Conservation (phyloP, 768 basidiomycete genomes). For the Naganishia friedmannii region DNA sequence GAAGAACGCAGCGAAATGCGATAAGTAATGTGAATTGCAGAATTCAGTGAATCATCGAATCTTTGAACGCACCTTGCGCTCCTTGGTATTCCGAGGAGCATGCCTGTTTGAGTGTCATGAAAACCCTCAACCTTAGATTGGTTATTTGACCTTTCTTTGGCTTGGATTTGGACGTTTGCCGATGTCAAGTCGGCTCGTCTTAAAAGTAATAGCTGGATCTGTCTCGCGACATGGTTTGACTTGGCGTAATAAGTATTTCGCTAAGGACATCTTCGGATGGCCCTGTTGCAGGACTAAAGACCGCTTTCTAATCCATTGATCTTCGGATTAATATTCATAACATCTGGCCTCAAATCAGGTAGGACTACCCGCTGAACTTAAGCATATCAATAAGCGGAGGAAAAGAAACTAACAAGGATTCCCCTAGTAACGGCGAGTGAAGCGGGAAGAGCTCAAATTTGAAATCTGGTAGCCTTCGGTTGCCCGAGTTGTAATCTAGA, state of each 20-base stretch:
- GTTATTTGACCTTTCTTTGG: slow-evolving; percentile 12
- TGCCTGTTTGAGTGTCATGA: slow-evolving; percentile 15
- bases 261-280: slow-evolving; percentile 20
- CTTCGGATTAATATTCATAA: slow-evolving; percentile 11
- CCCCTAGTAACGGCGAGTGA: slow-evolving; percentile 84
- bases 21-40: slow-evolving; percentile 81
- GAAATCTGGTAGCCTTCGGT: slow-evolving; percentile 65
- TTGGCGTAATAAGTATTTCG: slow-evolving; percentile 20
- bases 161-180: slow-evolving; percentile 14
- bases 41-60: slow-evolving; percentile 79
- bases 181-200: slow-evolving; percentile 12
- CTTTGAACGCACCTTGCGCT: slow-evolving; percentile 78
- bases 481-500: slow-evolving; percentile 75
- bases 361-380: slow-evolving; percentile 82
- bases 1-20: slow-evolving; percentile 77
- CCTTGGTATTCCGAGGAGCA: slow-evolving; percentile 66
- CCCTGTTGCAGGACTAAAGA: slow-evolving; percentile 12
- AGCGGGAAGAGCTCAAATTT: slow-evolving; percentile 81
- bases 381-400: slow-evolving; percentile 87
- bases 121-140: slow-evolving; percentile 14
- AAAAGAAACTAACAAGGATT: slow-evolving; percentile 90
- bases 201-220: slow-evolving; percentile 20
- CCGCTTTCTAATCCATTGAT: slow-evolving; percentile 18
- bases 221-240: slow-evolving; percentile 21
- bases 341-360: slow-evolving; percentile 71